Percentiles rank a stretch among this genome's conserved stretches.
Conservation (phyloP, 73 alveolate species). For the Effrenium voratum region DNA sequence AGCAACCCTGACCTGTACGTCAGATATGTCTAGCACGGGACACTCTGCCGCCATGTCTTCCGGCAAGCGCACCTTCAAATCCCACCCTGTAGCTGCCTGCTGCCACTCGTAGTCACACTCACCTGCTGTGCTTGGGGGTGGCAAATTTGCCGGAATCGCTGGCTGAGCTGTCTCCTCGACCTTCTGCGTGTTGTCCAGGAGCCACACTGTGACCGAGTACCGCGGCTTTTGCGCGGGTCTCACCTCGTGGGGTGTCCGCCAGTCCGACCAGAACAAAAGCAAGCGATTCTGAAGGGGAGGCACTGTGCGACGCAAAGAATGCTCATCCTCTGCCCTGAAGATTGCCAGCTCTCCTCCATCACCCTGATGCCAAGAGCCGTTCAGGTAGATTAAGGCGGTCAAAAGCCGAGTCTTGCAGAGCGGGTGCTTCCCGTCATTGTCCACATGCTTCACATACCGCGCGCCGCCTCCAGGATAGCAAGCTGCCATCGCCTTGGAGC, state of each 20-base stretch:
- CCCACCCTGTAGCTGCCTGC: neutral
- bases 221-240: constrained; percentile 47
- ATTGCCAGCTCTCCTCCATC: constrained; percentile 90
- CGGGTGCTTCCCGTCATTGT: constrained; percentile 80
- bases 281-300: constrained; percentile 69
- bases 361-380: constrained; percentile 47
- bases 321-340: constrained; percentile 41
- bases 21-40: constrained; percentile 62
- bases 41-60: neutral
- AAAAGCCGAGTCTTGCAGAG: constrained; percentile 70
- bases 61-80: constrained; percentile 39
- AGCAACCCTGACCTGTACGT: constrained; percentile 3
- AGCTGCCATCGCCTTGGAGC: constrained; percentile 83
- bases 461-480: constrained; percentile 85
- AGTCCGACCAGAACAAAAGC: constrained; percentile 85
- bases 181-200: constrained; percentile 88
- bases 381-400: constrained; percentile 67
- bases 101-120: neutral
- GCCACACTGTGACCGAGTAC: constrained; percentile 85
- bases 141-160: too few relatives aligned
- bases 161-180: neutral
- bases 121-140: too few relatives aligned
- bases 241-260: constrained; percentile 91
- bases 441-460: constrained; percentile 79
- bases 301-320: constrained; percentile 31